Base-by-base conservation (phyloP, 176 grass and related monocot genomes). In the Coix lacrymajobi region DNA sequence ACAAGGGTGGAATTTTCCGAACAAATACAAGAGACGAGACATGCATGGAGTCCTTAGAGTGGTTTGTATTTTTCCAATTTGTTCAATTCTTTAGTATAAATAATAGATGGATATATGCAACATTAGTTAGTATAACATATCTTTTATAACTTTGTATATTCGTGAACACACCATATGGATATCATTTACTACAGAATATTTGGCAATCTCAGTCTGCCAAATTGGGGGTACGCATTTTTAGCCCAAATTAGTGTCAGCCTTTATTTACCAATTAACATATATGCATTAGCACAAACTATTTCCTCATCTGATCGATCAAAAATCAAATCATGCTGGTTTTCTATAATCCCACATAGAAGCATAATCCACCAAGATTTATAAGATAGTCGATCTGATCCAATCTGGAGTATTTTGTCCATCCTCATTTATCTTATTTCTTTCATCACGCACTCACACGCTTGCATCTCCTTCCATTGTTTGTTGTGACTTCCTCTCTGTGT, bases 181-280 rank as follows among this genome's bases (percentile, higher is more conserved):
- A 75, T 75, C 26, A 28, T 76, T 84, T 38, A 84, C 33, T 66
- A 29, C 4, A 2, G 3, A 76, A 75, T 66, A 76, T 54, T 64
- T 83, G 43, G 6, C 8, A 76, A 76, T 51, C 8, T 26, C 34
- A 11, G 15, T 40, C 5, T 75, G 3, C 81, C 33, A 66, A 75
- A 66, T 83, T 15, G 20, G 40, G 31, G 22, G 36, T 31, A 11
- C 8, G 16, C 11, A 41, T 83, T 67, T 54, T 13, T 0, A 8
- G 3, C 5, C 43, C 5, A 52, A 66, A 32, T 77, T 17, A 68
- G 57, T 56, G 62, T 6, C 37, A 24, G 25, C 32, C n/a, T 76
- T 56, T 84, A n/a, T 66, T 33, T 48, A 48, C 4, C 45, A 25
- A 66, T 49, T n/a, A 73, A 33, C 54, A 66, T 66, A 66, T 6